These are phyloP conservation scores for Dioscorea dumetorum DNA, from an alignment of 106 monocot genomes.

Conservation along the genomic window DNA sequence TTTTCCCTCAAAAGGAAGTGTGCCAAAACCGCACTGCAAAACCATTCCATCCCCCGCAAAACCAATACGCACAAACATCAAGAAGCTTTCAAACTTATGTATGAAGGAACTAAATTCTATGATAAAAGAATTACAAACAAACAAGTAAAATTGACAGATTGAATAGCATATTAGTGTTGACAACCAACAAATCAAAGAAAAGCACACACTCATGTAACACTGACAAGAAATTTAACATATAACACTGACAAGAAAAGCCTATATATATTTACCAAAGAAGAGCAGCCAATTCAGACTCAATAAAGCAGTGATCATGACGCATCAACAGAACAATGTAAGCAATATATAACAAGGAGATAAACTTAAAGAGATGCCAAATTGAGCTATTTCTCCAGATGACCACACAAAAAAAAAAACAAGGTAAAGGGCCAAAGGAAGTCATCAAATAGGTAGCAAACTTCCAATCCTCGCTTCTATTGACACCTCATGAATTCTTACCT, in stretches of 20 bases:
- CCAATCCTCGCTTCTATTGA: not conserved
- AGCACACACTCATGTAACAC: not conserved
- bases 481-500: slow-evolving; percentile 32
- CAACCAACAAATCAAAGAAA: not conserved
- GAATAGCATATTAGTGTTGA: not conserved
- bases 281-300: too few relatives aligned
- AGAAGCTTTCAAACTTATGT: not conserved
- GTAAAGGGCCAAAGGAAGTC: too few relatives aligned
- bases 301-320: not conserved
- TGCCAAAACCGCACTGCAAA: slow-evolving; percentile 51
- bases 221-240: not conserved
- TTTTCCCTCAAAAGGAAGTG: slow-evolving; percentile 64
- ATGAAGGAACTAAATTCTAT: not conserved
- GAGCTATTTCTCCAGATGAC: not conserved
- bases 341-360: not conserved
- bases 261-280: too few relatives aligned
- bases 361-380: slow-evolving; percentile 1
- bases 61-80: not conserved
- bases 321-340: not conserved
- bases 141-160: not conserved
- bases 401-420: not conserved
- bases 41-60: not conserved
- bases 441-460: not conserved
- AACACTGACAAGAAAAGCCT: too few relatives aligned
- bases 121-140: not conserved